Evolutionary conservation across 352 stramenopile genomes (phyloP), one percentile per base, ranked within the genome.

Genomic region (Phytophthora capsici): DNA sequence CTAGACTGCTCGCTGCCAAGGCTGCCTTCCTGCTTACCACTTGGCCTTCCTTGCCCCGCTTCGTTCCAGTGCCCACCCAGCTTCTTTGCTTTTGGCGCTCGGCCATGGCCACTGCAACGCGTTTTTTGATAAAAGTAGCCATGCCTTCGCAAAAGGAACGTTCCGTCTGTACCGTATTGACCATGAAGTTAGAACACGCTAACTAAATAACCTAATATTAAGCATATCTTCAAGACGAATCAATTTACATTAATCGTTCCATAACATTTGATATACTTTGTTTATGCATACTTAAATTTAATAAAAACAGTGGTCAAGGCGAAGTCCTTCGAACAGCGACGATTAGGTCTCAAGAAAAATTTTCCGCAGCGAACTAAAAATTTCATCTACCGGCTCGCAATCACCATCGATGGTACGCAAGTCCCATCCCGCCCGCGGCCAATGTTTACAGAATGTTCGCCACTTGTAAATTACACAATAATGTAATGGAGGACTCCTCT

Each of bases 321-420:
- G 19, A 30, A 22, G 32, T 55, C 43, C 7, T 10, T 9, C 20
- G 22, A 34, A 34, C 9, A 34, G 28, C 28, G 28, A 20, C 14
- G 57, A 46, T 57, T 66, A 66, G 57, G 57, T 58, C 12, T 57
- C 20, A 26, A 14, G 34, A 57, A 46, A 37, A 50, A 51, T 51
- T 50, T 32, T 16, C 34, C 8, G 28, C 8, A 12, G 46, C 26
- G n/a, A 23, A 23, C 5, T 46, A 51, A 64, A 64, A 64, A 38
- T 64, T 64, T 48, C 49, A 46, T 16, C 46, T 54, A 54, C 47
- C 47, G 47, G 47, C 47, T 55, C 47, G 47, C 47, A 32, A 50
- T 50, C 44, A 50, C 26, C 20, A 14, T 48, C 41, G 41, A 48
- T 49, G 43, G 43, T 41, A 41, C 46, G 46, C 46, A 36, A 53